These are phyloP conservation scores for Ceratocystis colombiana DNA, from an alignment of 2,329 filamentous ascomycete genomes.

Conservation along the genomic window DNA sequence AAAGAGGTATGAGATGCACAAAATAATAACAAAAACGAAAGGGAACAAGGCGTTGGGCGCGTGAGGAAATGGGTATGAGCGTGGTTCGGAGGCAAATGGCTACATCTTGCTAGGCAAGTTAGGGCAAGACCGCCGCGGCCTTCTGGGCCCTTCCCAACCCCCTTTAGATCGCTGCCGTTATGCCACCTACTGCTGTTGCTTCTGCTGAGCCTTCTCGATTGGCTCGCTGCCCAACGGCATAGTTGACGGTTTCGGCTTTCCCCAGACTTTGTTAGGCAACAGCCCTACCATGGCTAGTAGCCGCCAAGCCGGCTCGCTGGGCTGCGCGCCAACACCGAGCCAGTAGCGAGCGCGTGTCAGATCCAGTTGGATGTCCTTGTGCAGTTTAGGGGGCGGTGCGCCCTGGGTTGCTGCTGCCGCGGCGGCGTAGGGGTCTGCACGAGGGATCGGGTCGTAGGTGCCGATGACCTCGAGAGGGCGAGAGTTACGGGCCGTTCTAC, in stretches of 20 bases:
- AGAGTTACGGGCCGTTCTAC: slow-evolving; percentile 72
- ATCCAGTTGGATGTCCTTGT: slow-evolving; percentile 90
- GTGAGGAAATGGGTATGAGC: neutral
- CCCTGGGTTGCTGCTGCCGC: slow-evolving; percentile 41
- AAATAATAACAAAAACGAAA: neutral
- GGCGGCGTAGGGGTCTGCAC: slow-evolving; percentile 48
- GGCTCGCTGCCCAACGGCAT: slow-evolving; percentile 11
- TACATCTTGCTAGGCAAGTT: neutral
- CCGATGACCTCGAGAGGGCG: slow-evolving; percentile 89
- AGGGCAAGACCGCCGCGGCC: neutral
- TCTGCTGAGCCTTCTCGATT: neutral
- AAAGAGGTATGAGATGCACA: neutral
- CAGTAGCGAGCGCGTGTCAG: slow-evolving; percentile 76
- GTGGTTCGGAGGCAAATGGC: neutral
- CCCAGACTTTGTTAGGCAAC: slow-evolving; percentile 24
- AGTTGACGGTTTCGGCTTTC: slow-evolving; percentile 21
- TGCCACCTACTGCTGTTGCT: neutral
- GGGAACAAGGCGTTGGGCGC: neutral
- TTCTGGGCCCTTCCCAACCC: neutral
- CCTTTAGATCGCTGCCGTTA: neutral
- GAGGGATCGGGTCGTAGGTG: slow-evolving; percentile 61
- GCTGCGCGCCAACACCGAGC: slow-evolving; percentile 93
- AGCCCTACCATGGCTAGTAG: slow-evolving; percentile 63
- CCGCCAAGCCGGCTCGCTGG: slow-evolving; percentile 80
- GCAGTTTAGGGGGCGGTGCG: slow-evolving; percentile 68